phyloP scores from a whole-genome alignment of 108 stramenopile species.

The Conticribra weissflogii region DNA sequence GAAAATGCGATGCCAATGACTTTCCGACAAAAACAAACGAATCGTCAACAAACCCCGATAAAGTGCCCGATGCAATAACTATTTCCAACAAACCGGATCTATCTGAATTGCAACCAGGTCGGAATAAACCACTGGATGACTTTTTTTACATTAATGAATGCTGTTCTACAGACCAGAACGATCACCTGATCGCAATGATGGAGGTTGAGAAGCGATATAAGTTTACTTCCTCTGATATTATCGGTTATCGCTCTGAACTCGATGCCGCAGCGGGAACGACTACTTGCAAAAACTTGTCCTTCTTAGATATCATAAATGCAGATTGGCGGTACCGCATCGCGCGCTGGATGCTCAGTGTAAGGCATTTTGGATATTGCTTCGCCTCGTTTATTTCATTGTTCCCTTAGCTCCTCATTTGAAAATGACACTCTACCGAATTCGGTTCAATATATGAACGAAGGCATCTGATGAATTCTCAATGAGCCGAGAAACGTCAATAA shows the following conservation, averaged over 20 bases:
- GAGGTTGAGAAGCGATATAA: constrained; percentile 22
- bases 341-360: constrained; percentile 37
- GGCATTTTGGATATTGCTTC: too few relatives aligned
- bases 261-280: constrained; percentile 12
- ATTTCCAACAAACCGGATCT: too few relatives aligned
- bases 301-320: constrained; percentile 6
- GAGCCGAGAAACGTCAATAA: constrained; percentile 29
- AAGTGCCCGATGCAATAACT: too few relatives aligned
- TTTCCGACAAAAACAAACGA: too few relatives aligned
- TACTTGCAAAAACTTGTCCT: not conserved
- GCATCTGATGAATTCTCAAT: constrained; percentile 34
- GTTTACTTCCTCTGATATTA: not conserved
- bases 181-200: constrained; percentile 4
- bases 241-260: constrained; percentile 10
- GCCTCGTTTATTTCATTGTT: too few relatives aligned
- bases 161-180: constrained; percentile 4
- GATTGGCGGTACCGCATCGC: constrained; percentile 45
- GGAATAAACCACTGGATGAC: constrained; percentile 15
- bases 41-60: too few relatives aligned
- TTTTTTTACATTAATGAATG: constrained; percentile 6
- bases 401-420: too few relatives aligned
- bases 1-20: too few relatives aligned
- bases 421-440: not conserved
- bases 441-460: not conserved
- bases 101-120: not conserved